Evolutionary conservation across 1,284 basidiomycete genomes (phyloP).

Genomic region (Cystobasidium sp.): DNA sequence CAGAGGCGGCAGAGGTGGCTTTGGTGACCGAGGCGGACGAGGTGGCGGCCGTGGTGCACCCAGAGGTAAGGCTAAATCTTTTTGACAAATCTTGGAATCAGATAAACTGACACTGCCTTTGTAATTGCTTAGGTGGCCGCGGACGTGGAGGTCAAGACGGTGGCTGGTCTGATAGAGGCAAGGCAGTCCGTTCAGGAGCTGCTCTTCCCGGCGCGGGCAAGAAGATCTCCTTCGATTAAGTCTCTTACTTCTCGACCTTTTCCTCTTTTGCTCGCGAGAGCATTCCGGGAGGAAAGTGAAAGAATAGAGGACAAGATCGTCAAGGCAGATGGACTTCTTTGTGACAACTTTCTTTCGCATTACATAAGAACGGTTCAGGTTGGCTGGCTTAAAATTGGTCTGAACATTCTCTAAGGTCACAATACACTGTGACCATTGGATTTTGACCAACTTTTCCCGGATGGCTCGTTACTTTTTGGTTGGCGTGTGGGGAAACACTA

Average conservation of each 20-base stretch:
- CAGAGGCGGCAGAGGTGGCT: slow-evolving; percentile 56
- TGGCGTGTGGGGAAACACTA: background rate
- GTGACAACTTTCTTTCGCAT: slow-evolving; percentile 4
- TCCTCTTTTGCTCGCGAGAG: background rate
- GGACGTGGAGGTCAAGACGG: slow-evolving; percentile 29
- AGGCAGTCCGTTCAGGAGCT: slow-evolving; percentile 35
- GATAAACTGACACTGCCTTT: background rate
- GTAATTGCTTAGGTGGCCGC: slow-evolving; percentile 11
- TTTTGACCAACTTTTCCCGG: background rate
- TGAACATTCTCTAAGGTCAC: background rate
- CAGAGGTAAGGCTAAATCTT: slow-evolving; percentile 6
- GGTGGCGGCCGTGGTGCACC: slow-evolving; percentile 30
- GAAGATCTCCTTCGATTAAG: slow-evolving; percentile 43
- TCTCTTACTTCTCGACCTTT: background rate
- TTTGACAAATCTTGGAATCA: background rate
- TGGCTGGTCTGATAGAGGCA: slow-evolving; percentile 31
- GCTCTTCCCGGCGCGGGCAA: slow-evolving; percentile 36
- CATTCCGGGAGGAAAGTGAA: too few species aligned
- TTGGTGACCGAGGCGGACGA: slow-evolving; percentile 27
- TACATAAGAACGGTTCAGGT: background rate
- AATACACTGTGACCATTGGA: background rate
- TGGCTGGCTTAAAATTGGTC: slow-evolving; percentile 23
- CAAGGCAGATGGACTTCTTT: slow-evolving; percentile 9
- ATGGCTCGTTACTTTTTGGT: slow-evolving; percentile 21
- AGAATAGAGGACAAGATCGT: background rate